Base-by-base conservation (phyloP, 2,329 filamentous ascomycete species). In the Ampelomyces quisqualis region DNA sequence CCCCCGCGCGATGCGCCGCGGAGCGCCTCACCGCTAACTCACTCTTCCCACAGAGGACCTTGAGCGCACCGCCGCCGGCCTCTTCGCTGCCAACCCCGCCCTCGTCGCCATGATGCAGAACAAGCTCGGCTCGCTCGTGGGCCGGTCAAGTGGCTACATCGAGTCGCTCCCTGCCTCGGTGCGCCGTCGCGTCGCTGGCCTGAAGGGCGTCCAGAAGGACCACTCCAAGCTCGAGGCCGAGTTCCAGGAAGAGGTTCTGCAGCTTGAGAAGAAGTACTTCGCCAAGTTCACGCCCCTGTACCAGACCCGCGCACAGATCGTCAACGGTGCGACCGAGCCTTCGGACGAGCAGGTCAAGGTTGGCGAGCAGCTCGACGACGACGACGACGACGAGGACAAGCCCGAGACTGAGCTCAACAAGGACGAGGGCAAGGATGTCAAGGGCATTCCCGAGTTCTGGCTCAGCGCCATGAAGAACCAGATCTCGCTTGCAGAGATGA, bases 391-490 rank as follows among this genome's bases (percentile, higher is more conserved):
- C 34, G 75, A 78, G 40, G 70, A 74, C 52, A 70, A 72, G 33
- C 70, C 69, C 29, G 73, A 77, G 57, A 70, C 72, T 47, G 78
- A 83, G 63, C 76, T 83, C 64, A 78, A 82, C 62, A 73, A 78
- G 63, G 75, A 82, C 49, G 72, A 77, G 37, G 62, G 65, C 44
- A 73, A 77, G 49, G 70, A 76, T 40, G 73, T 85, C 53, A 78
- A 82, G 62, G 93, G 93, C 71, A 96, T 98, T 51, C 93, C 93
- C 51, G 93, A 98, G 74, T 98, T 98, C 80, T 98, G 93, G 93
- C 80, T 98, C 35, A 96, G 91, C 48, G 91, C 94, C 59, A 97
- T 98, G 91, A 98, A 98, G 81, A 98, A 98, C 78, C 91, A 96
- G 71, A 82, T 93, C 63, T 95, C 90, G 20, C 84, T 98, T 41